Evolutionary conservation across 495 filamentous ascomycete genomes (phyloP).

Genomic region (Margaritispora aquatica): DNA sequence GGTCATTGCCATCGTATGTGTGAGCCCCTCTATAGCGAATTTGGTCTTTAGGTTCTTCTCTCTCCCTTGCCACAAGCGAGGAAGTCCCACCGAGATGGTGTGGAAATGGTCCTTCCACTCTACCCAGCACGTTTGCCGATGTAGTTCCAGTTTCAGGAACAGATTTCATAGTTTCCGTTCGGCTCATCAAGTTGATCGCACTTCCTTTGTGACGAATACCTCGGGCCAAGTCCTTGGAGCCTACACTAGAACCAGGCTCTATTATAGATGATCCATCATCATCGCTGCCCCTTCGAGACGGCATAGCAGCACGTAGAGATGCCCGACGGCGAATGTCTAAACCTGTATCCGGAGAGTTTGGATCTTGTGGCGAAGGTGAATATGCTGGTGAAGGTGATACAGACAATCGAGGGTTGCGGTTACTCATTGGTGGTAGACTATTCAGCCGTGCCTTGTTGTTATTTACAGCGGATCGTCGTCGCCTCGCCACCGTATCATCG

Average conservation of each 20-base stretch:
- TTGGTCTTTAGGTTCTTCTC: constrained; percentile 3
- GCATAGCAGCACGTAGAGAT: not conserved
- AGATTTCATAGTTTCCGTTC: constrained; percentile 73
- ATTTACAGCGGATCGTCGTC: constrained; percentile 49
- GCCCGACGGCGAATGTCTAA: constrained; percentile 4
- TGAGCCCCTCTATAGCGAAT: constrained; percentile 37
- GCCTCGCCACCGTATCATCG: constrained; percentile 56
- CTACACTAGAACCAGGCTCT: constrained; percentile 27
- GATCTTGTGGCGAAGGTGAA: constrained; percentile 12
- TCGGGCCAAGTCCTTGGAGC: constrained; percentile 15
- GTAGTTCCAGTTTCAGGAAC: constrained; percentile 78
- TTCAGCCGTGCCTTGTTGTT: constrained; percentile 42
- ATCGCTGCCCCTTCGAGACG: constrained; percentile 25
- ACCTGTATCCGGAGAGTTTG: constrained; percentile 11
- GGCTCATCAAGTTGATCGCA: constrained; percentile 75
- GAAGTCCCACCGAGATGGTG: constrained; percentile 25
- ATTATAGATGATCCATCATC: constrained; percentile 32
- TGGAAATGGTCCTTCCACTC: constrained; percentile 65
- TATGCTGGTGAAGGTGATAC: constrained; percentile 14
- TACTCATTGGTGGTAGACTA: constrained; percentile 12
- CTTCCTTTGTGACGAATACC: constrained; percentile 57
- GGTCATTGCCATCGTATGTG: constrained; percentile 84
- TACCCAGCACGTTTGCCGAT: constrained; percentile 76
- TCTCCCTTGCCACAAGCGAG: constrained; percentile 15
- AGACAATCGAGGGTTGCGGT: constrained; percentile 21